Percentiles rank a stretch among this genome's conserved stretches.
These are phyloP conservation scores for Ehretia macrophylla DNA, from an alignment of 257 asterid species.

Conservation along the genomic window DNA sequence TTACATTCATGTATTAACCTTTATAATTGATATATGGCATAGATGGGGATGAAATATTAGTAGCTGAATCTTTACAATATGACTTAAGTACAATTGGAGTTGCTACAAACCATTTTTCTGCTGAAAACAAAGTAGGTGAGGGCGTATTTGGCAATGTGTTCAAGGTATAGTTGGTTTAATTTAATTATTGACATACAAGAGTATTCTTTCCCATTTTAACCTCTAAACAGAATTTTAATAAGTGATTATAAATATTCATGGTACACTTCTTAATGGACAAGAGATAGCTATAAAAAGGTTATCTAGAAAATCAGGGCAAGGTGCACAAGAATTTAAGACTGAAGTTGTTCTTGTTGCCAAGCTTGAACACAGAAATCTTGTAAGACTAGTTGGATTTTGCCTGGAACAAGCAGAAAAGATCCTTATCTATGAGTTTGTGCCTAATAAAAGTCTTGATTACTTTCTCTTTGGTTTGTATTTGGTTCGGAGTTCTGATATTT, in stretches of 20 bases:
- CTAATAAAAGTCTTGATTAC: conserved; percentile 16
- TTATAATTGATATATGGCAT: too few species aligned
- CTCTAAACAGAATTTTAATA: not conserved
- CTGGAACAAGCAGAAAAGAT: conserved; percentile 14
- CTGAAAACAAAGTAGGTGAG: conserved; percentile 1
- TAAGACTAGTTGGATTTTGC: conserved; percentile 19
- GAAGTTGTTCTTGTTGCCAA: conserved; percentile 15
- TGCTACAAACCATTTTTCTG: conserved; percentile 12
- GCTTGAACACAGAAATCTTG: conserved; percentile 22
- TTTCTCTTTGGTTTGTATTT: conserved; percentile 12
- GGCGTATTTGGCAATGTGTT: conserved; percentile 13
- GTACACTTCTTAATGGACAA: not conserved
- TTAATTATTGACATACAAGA: not conserved
- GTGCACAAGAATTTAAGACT: conserved; percentile 17
- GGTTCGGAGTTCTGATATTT: too few species aligned
- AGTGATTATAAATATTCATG: not conserved
- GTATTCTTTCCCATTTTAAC: too few species aligned
- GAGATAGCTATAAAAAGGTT: not conserved
- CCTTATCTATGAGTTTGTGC: conserved; percentile 6
- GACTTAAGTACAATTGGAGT: conserved; percentile 1
- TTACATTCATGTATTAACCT: not conserved
- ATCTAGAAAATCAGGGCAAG: not conserved
- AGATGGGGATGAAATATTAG: not conserved
- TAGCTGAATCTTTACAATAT: conserved; percentile 5
- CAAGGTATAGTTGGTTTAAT: conserved; percentile 1